Evolutionary conservation across 345 rosid genomes (phyloP).

Genomic region (Lenwebbia sp.): DNA sequence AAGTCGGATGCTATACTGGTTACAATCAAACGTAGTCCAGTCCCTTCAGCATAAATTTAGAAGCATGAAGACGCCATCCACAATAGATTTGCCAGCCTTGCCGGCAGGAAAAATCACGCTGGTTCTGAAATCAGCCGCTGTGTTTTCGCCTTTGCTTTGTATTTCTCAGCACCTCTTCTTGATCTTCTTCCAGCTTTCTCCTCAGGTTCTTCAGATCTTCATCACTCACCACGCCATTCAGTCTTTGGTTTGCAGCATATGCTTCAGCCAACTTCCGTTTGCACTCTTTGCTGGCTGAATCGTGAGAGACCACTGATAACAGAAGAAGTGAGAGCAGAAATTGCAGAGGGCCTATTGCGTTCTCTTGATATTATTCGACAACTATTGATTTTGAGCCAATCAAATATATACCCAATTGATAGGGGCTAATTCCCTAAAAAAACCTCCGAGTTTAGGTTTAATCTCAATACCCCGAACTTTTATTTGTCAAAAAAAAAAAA

Average conservation of each 20-base stretch:
- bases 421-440: no score
- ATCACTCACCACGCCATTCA: constrained; percentile 43
- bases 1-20: neutral
- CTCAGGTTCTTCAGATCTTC: constrained; percentile 42
- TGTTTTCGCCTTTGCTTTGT: constrained; percentile 27
- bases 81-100: neutral
- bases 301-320: constrained; percentile 70
- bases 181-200: constrained; percentile 44
- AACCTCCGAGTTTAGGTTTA: no score
- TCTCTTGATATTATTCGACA: neutral
- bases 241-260: constrained; percentile 53
- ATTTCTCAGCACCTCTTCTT: constrained; percentile 2
- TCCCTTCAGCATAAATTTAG: neutral
- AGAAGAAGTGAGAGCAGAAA: neutral
- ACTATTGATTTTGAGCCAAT: neutral
- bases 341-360: neutral
- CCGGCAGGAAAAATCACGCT: neutral
- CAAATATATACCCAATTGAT: neutral
- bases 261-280: constrained; percentile 69
- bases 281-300: constrained; percentile 81
- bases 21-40: neutral
- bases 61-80: neutral
- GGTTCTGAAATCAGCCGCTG: neutral
- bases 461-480: no score
- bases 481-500: no score